These are phyloP conservation scores for Syzygium oleosum DNA, from an alignment of 345 rosid species.

Conservation along the genomic window DNA sequence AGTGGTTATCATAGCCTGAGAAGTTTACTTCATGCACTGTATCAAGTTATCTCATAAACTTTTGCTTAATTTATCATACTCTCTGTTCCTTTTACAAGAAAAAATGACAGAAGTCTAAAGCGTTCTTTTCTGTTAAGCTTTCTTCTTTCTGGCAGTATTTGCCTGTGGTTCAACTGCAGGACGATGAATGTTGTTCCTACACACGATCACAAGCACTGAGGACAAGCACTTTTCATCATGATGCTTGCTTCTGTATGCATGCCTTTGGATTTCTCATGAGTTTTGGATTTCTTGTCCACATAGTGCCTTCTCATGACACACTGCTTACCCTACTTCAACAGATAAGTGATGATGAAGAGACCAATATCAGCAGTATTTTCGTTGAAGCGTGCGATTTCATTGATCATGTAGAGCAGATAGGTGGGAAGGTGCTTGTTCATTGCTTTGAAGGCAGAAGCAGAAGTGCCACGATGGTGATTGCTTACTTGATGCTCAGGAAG, in stretches of 20 bases:
- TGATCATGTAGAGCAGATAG: constrained; percentile 66
- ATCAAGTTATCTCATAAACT: neutral
- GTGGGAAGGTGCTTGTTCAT: constrained; percentile 79
- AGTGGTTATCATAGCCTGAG: neutral
- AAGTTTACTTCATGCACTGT: neutral
- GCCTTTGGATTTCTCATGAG: neutral
- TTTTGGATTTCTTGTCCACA: neutral
- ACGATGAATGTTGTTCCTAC: neutral
- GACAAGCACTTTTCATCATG: neutral
- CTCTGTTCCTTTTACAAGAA: neutral
- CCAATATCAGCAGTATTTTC: constrained; percentile 70
- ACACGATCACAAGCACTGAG: neutral
- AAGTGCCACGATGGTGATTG: constrained; percentile 85
- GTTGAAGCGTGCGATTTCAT: constrained; percentile 77
- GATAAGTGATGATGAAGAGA: constrained; percentile 79
- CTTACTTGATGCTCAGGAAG: constrained; percentile 89
- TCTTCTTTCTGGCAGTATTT: neutral
- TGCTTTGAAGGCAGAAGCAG: constrained; percentile 99
- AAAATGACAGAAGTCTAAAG: neutral
- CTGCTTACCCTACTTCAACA: constrained; percentile 18
- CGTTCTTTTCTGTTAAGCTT: neutral
- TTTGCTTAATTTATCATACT: neutral
- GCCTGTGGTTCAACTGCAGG: neutral
- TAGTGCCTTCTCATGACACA: neutral
- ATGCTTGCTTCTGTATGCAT: neutral